phyloP scores from a whole-genome alignment of 805 yeast species.

The Brettanomyces bruxellensis region DNA sequence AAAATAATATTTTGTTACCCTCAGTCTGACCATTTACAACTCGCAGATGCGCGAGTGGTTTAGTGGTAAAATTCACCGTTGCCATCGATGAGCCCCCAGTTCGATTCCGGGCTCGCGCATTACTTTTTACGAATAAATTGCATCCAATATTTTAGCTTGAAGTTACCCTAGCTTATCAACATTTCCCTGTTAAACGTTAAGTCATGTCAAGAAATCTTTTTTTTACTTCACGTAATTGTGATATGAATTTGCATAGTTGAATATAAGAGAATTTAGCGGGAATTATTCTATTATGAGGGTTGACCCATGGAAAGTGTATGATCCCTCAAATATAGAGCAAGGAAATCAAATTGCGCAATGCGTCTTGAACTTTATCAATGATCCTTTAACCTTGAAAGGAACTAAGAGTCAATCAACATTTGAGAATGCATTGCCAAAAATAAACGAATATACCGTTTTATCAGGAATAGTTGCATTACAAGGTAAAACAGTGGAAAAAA shows the following conservation, averaged over 20 bases:
- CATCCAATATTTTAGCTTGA: too few relatives aligned
- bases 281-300: too few relatives aligned
- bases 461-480: constrained; percentile 1
- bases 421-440: constrained; percentile 5
- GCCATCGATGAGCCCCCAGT: constrained; percentile 22
- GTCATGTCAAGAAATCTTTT: too few relatives aligned
- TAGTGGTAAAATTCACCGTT: constrained; percentile 20
- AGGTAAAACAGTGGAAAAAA: constrained; percentile 6
- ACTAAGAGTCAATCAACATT: constrained; percentile 2
- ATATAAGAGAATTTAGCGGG: too few relatives aligned
- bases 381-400: not conserved
- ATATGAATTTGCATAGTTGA: too few relatives aligned
- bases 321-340: not conserved
- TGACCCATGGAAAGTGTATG: constrained; percentile 2
- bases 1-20: too few relatives aligned
- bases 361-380: not conserved
- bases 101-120: constrained; percentile 21
- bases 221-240: too few relatives aligned
- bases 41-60: constrained; percentile 14
- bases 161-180: too few relatives aligned
- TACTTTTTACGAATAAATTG: not conserved
- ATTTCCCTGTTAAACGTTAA: too few relatives aligned
- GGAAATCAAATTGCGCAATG: constrained; percentile 2
- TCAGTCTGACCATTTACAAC: too few relatives aligned
- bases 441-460: not conserved